Evolutionary conservation across 257 asterid genomes (phyloP), one percentile per base, ranked within the genome.

Genomic region (Fraxinus americana): DNA sequence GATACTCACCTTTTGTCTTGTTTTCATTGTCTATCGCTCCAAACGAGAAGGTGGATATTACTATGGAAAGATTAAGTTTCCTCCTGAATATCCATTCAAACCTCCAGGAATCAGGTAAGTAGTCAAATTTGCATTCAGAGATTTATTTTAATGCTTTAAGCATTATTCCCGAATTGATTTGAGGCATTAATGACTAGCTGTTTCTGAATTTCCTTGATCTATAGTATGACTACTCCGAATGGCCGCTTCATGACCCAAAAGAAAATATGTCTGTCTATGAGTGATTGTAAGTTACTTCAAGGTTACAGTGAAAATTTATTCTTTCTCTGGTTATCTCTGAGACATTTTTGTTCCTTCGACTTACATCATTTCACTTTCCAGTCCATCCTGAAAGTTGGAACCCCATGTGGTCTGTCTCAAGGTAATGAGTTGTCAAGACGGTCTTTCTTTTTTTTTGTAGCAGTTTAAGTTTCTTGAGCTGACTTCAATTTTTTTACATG

Each of bases 221-320:
- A 75, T 74, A 94, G 99, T 77, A 94, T 96, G 98, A 89, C 90
- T 39, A 89, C 93, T 45, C 93, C 93, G 43, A 89, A 92, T 78
- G 99, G 99, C 75, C 97, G 99, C 74, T 96, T 96, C 82, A 84
- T 91, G 92, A 92, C 98, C 36, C 97, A 92, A 78, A 93, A 87
- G 91, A 96, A 92, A 86, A 85, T 96, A 73, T 96, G 99, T 84
- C 90, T 96, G 39, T 96, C 99, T 67, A 96, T 96, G 98, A 96
- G 98, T 75, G 94, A 90, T 72, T 90, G 92, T 90, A 86, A 85
- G 94, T 85, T 69, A 65, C 67, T 77, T 63, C 77, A 63, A 41
- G 65, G 61, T 54, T 81, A 43, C 70, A 72, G 73, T 59, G 41
- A 4, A 23, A 6, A 63, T 21, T 73, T 41, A 21, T 34, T 43